Evolutionary conservation across 2,329 filamentous ascomycete species (phyloP), one percentile per base, ranked within the genome.

Genomic region (Calonectria montana): DNA sequence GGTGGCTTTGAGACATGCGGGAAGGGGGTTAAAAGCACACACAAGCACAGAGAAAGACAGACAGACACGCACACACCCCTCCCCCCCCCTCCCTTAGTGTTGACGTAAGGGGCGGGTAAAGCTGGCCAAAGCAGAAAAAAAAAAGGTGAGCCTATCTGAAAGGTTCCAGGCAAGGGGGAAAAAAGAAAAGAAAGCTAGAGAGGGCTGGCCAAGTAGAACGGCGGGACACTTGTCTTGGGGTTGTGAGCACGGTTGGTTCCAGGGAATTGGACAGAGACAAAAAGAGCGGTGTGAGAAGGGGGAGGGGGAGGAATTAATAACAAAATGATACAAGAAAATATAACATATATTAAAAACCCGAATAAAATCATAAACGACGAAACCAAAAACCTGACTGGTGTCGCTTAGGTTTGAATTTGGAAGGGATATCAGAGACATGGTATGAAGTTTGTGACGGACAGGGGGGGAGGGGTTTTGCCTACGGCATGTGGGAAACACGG

Each of bases 271-370:
- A 39, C 47, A 63, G 27, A 62, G 25, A 43, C 23, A 68, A 68
- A 68, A 68, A 63, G 45, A 55, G 65, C 65, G 57, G 65, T 68
- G 65, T 63, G 35, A 39, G 4, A n/a, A 7, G 15, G 48, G 21
- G 27, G 15, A 16, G 12, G 27, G 10, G 53, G 23, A 55, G 16
- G 23, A 18, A n/a, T n/a, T n/a, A n/a, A n/a, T n/a, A n/a, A n/a
- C n/a, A n/a, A n/a, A n/a, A n/a, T n/a, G n/a, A n/a, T n/a, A n/a
- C n/a, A n/a, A n/a, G n/a, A n/a, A n/a, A n/a, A n/a, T n/a, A n/a
- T n/a, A n/a, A n/a, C n/a, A n/a, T n/a, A n/a, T 31, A 9, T 31
- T 31, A 31, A 31, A 31, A 31, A 9, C 4, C 29, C 4, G 29
- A 31, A 31, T 3, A 10, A 9, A 35, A 37, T 9, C 4, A 18